Evolutionary conservation across 2,329 filamentous ascomycete genomes (phyloP), one percentile per base, ranked within the genome.

Genomic region (Rutstroemia sp.): DNA sequence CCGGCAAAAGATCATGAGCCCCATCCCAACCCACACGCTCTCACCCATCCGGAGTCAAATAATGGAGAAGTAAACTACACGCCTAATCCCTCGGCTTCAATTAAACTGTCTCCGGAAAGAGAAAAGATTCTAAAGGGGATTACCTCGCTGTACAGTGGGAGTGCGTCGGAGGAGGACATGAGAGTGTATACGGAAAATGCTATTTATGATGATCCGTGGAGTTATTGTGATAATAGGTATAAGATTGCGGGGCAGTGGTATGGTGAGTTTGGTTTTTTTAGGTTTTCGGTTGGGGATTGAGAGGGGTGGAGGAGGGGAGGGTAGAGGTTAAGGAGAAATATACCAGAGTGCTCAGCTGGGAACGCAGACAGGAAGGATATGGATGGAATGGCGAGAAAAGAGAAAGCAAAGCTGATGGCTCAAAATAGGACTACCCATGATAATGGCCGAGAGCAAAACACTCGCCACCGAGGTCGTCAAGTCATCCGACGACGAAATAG

Each of bases 241-340:
- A 78, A 78, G 62, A 78, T 79, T 57, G 75, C 75, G 2, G 75
- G 76, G 7, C 74, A 79, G 61, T 78, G 76, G 75, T 78, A 74
- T 60, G 58, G 56, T 60, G 27, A 46, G 40, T 47, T 44, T 16
- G 4, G 5, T 5, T n/a, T 42, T 42, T 42, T 42, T 9, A 3
- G 10, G 17, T 23, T 10, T 21, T n/a, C 2, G 25, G 25, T 4
- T 23, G 21, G 1, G 1, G 23, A 17, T 27, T 6, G 25, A 27
- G 7, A 27, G 25, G 25, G 25, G 25, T 27, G 25, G 7, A 5
- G 25, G 5, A n/a, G 10, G 14, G 23, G 14, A 17, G 4, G 6
- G 17, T 38, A 4, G 9, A 12, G 30, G 30, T 12, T 12, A 14
- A 34, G 30, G 10, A 12, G 10, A 12, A 27, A 27, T 1, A 27